Evolutionary conservation across 345 rosid genomes (phyloP).

Genomic region (Euphorbia lathyris): DNA sequence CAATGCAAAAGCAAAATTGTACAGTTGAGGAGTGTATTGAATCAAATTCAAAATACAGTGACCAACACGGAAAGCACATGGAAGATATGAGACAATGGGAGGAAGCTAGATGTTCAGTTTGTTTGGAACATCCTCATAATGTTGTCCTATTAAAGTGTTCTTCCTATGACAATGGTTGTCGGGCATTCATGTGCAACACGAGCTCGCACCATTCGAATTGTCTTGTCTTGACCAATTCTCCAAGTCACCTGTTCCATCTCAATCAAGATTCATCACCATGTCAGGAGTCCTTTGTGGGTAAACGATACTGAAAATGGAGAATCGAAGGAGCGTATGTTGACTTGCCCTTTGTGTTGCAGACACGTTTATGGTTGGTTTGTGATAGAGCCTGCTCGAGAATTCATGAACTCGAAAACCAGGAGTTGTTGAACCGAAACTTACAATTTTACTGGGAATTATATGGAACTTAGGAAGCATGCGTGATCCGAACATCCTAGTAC

Average conservation of each 20-base stretch:
- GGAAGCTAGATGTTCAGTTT: constrained; percentile 58
- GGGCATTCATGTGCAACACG: constrained; percentile 70
- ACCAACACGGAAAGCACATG: too few relatives aligned
- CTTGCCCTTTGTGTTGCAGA: constrained; percentile 81
- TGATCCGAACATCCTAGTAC: constrained; percentile 47
- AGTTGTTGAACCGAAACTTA: constrained; percentile 47
- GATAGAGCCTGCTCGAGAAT: constrained; percentile 61
- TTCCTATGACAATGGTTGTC: constrained; percentile 55
- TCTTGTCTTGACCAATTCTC: constrained; percentile 53
- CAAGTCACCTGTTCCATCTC: constrained; percentile 27
- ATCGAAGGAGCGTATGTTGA: constrained; percentile 31
- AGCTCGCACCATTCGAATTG: constrained; percentile 72
- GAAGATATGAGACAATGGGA: constrained; percentile 60
- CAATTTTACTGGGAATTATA: constrained; percentile 47
- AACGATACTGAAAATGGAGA: too few relatives aligned
- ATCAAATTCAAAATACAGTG: too few relatives aligned
- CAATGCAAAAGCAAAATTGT: too few relatives aligned
- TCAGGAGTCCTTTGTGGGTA: not conserved
- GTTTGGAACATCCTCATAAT: constrained; percentile 81
- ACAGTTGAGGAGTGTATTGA: constrained; percentile 19
- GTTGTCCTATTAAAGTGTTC: constrained; percentile 62
- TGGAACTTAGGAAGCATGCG: constrained; percentile 57
- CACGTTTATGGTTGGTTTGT: constrained; percentile 54
- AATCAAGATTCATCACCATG: constrained; percentile 9
- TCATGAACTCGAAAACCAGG: constrained; percentile 64